Base-by-base conservation (phyloP, 306 rosid species). In the Pterocarpus santalinus region DNA sequence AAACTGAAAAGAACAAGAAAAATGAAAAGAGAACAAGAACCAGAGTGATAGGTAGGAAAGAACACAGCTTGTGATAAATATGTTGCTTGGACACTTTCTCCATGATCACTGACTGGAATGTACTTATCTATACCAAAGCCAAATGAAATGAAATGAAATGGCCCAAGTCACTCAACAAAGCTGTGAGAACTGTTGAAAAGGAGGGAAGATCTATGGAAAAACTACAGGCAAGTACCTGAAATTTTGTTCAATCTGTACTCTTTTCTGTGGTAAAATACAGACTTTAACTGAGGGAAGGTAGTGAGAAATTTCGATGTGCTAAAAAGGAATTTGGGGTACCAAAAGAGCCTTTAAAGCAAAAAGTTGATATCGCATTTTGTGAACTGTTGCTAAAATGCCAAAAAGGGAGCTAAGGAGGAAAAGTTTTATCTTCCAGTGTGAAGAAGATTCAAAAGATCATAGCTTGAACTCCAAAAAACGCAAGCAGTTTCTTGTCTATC, bases 1-100 rank as follows among this genome's bases (percentile, higher is more conserved):
- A 83, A 73, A 76, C 39, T 75, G 78, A 72, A 49, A 76, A 78
- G 84, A 65, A 85, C 66, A 73, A 16, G 61, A 78, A 84, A 41
- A 73, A 28, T 44, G 79, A 70, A 41, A 81, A 75, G 55, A 86
- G 81, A 82, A 81, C 79, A 73, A 87, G 69, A 69, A 85, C 73
- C 52, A 85, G 52, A 55, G 65, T 69, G 22, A 56, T 5, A 22
- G 77, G 46, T n/a, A 86, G 72, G n/a, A 81, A 68, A 16, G 80
- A 85, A 51, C 62, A 28, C 14, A 78, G 41, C 11, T 80, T 80
- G 75, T 51, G 58, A 81, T 43, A 67, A 55, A 57, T 63, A 15
- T 71, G 74, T 53, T 72, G 84, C 75, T 77, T 60, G 64, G 81
- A 70, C 76, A 71, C 62, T 81, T 82, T 81, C 53, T 81, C 88